Evolutionary conservation across 2,329 filamentous ascomycete species (phyloP).

Genomic region (Ophiostoma piceae): DNA sequence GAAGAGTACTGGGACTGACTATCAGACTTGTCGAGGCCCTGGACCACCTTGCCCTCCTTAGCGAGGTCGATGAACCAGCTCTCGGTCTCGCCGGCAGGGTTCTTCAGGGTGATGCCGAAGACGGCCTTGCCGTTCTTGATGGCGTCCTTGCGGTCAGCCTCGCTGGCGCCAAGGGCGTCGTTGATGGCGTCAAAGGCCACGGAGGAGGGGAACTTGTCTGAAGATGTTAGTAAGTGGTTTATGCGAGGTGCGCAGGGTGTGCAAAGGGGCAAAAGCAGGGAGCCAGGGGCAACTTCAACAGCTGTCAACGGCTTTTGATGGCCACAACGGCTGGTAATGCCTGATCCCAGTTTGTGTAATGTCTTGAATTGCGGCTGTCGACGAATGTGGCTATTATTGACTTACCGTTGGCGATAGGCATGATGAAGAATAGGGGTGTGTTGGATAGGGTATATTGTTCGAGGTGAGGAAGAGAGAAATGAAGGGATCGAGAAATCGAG

Average conservation of each 20-base stretch:
- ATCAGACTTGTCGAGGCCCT: conserved; percentile 74
- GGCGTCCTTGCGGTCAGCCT: conserved; percentile 71
- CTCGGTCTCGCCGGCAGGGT: conserved; percentile 69
- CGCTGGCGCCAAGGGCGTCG: conserved; percentile 59
- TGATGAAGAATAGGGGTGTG: conserved; percentile 11
- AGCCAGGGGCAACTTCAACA: neutral
- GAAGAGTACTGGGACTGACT: no score
- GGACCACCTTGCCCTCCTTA: conserved; percentile 74
- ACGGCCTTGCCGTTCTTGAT: conserved; percentile 83
- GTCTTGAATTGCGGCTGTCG: neutral
- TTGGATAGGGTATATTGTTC: neutral
- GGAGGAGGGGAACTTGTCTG: conserved; percentile 83
- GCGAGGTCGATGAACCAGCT: conserved; percentile 97
- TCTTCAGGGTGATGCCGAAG: conserved; percentile 91
- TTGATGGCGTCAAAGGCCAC: conserved; percentile 87
- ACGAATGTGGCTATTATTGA: neutral
- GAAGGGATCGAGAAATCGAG: neutral
- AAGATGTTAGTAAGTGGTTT: neutral
- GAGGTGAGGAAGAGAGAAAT: neutral
- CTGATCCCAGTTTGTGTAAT: neutral
- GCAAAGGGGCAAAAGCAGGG: neutral
- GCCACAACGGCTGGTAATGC: neutral
- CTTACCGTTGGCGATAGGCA: conserved; percentile 23
- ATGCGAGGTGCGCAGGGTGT: neutral
- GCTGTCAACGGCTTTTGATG: neutral